Percentiles rank a stretch among this genome's conserved stretches.
Conservation (phyloP, 176 grass and related monocot genomes). For the Carex parvula region DNA sequence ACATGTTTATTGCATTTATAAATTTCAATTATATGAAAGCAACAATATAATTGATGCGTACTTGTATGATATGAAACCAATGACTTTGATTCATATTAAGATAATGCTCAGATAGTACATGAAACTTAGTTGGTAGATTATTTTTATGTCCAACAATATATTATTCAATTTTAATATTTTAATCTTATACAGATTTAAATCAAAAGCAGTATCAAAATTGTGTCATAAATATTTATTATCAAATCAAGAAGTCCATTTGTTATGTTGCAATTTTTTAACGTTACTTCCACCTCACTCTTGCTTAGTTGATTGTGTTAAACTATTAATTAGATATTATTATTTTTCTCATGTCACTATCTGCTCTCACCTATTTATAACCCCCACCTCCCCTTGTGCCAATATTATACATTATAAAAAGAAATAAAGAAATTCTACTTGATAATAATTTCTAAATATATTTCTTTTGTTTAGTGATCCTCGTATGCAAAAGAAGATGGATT, state of each 20-base stretch:
- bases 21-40: too few species aligned
- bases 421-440: background rate
- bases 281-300: background rate
- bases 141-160: too few species aligned
- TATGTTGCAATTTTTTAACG: background rate
- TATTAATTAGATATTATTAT: background rate
- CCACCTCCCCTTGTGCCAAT: too few species aligned
- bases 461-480: background rate
- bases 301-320: background rate
- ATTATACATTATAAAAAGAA: slow-evolving; percentile 10
- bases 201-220: background rate
- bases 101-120: too few species aligned
- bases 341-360: background rate
- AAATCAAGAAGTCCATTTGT: background rate
- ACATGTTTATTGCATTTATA: too few species aligned
- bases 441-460: background rate
- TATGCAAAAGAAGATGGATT: background rate
- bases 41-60: too few species aligned
- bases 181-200: too few species aligned
- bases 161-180: too few species aligned
- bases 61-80: too few species aligned
- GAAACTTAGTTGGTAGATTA: too few species aligned
- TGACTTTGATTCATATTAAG: too few species aligned
- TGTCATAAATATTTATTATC: background rate
- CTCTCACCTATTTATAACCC: background rate